A percentile compares a stretch with the other conserved stretches of the same genome.
Evolutionary conservation across 257 asterid species (phyloP).

Genomic region (Nyctanthes arbortristis): DNA sequence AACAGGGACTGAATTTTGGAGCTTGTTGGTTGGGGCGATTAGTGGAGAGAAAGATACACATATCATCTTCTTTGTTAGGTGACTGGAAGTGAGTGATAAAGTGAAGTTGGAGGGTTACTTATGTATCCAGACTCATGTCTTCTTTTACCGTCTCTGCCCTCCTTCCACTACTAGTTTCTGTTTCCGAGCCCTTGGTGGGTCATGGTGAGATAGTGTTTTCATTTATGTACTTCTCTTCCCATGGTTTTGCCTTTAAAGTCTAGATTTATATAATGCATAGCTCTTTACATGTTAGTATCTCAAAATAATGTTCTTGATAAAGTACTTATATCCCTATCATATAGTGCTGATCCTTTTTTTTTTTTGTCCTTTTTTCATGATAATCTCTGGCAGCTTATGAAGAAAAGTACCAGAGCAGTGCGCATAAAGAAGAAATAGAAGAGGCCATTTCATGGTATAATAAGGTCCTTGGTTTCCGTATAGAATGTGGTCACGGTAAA

Average conservation of each 20-base stretch:
- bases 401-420: slow-evolving; percentile 50
- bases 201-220: not conserved
- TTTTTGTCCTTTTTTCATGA: slow-evolving; percentile 18
- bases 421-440: slow-evolving; percentile 62
- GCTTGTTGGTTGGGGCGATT: not conserved
- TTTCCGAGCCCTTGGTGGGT: not conserved
- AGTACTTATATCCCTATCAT: not conserved
- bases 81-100: not conserved
- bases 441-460: slow-evolving; percentile 91
- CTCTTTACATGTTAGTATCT: not conserved
- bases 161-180: not conserved
- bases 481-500: slow-evolving; percentile 86
- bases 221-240: not conserved
- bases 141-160: not conserved
- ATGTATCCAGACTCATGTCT: not conserved
- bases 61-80: not conserved
- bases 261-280: not conserved
- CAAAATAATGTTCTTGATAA: slow-evolving; percentile 8
- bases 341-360: slow-evolving; percentile 21
- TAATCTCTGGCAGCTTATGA: slow-evolving; percentile 56
- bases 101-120: not conserved
- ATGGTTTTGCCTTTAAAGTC: not conserved
- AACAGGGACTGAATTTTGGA: too few species aligned
- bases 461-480: slow-evolving; percentile 79
- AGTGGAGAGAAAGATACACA: not conserved